Percentiles rank a stretch among this genome's conserved stretches.
These are phyloP conservation scores for Graphilbum ipis-grandicollis DNA, from an alignment of 2,329 filamentous ascomycete genomes.

Conservation along the genomic window DNA sequence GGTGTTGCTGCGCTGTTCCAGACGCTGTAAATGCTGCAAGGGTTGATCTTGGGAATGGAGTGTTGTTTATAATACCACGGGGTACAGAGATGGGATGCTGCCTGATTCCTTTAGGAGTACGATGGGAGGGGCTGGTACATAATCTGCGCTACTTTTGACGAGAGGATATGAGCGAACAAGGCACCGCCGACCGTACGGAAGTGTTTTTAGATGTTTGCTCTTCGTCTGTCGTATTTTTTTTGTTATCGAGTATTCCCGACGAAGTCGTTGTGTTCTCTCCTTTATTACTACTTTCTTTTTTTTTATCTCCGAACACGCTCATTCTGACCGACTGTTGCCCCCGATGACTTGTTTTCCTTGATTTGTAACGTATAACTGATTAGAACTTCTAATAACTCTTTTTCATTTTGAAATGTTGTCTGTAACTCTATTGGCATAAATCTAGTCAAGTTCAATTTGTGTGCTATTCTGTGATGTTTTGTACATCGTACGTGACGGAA, in stretches of 20 bases:
- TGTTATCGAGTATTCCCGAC: neutral
- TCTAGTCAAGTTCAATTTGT: too few relatives aligned
- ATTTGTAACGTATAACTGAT: constrained; percentile 6
- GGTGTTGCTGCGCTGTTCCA: constrained; percentile 23
- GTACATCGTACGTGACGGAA: too few relatives aligned
- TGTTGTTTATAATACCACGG: too few relatives aligned
- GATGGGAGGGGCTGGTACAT: neutral
- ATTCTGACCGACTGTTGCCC: neutral
- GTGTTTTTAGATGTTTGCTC: neutral
- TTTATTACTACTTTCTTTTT: neutral
- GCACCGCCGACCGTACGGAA: neutral
- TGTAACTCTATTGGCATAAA: too few relatives aligned
- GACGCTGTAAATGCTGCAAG: constrained; percentile 27
- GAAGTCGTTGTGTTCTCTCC: neutral
- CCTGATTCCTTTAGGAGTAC: neutral
- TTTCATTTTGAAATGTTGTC: too few relatives aligned
- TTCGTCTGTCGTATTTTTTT: neutral
- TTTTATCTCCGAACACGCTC: neutral
- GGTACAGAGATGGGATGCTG: neutral
- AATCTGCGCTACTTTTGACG: neutral
- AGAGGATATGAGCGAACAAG: neutral
- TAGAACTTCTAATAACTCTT: constrained; percentile 9
- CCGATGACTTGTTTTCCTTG: constrained; percentile 2
- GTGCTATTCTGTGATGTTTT: too few relatives aligned
- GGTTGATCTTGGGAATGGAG: constrained; percentile 3